Base-by-base conservation (phyloP, 2,329 filamentous ascomycete genomes). In the Leptoxyphium fumago region DNA sequence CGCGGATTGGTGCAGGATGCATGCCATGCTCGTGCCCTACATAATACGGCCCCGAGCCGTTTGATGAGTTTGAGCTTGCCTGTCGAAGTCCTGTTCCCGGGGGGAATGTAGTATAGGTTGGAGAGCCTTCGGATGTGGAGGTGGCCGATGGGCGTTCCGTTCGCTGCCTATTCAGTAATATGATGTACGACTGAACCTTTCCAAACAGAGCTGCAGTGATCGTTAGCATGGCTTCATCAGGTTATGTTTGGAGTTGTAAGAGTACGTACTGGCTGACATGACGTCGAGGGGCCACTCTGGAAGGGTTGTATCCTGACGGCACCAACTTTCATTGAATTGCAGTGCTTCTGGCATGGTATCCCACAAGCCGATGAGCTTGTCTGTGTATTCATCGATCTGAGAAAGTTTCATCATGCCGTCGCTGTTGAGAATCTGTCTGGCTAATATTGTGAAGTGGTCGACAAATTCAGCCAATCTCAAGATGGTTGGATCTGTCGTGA, bases 151-250 rank as follows among this genome's bases (percentile, higher is more conserved):
- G 57, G 2, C 54, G 49, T 43, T 64, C 61, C 29, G 61, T 48
- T 18, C 68, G 62, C 48, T 71, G 68, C 4, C 68, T 65, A 48
- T 71, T 71, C 26, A 72, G 59, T 1, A 71, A 58, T 15, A 71
- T 63, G 8, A 72, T 55, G 51, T 70, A 69, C 10, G 64, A 70
- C 42, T 71, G 68, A 7, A 65, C 64, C 47, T 70, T 70, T 46
- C 62, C 66, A 45, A 66, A 66, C 29, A 70, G 63, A 5, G 66
- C 65, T 67, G 30, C 36, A 18, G 7, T 13, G 38, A 26, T 38
- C 9, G 29, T 40, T 36, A 36, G 32, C 32, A 36, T 15, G 15
- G 3, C 5, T 15, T 36, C 32, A 13, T 9, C 29, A 21, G 39
- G 38, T 29, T n/a, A n/a, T n/a, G 17, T 4, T n/a, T n/a, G 13